Base-by-base conservation (phyloP, 768 basidiomycete genomes). In the Lactarius quietus region DNA sequence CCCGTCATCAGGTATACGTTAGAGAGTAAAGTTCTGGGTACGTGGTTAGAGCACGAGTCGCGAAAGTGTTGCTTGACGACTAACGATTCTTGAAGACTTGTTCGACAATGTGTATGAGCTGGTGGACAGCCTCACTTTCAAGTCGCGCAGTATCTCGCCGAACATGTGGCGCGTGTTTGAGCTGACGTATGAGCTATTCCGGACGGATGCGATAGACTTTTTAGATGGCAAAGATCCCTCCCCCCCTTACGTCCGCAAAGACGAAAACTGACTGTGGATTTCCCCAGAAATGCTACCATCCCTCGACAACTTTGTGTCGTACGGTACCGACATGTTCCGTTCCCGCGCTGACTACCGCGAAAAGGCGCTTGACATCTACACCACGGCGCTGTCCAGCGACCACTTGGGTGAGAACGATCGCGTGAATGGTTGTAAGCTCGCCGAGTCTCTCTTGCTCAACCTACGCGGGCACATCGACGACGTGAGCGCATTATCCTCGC, bases 101-200 rank as follows among this genome's bases (percentile, higher is more conserved):
- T 88, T 92, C 72, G 93, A 94, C 76, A 90, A 92, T 73, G 85
- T 91, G 80, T 94, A 88, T 73, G 92, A 93, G 68, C 77, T 95
- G 59, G 84, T 93, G 57, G 94, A 95, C 71, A 89, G 81, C 67
- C 77, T 95, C 63, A 92, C 92, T 0, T 95, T 92, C 82, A 91
- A 87, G 75, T 81, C 89, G 63, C 84, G 86, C 67, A 74, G 81
- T 61, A 87, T 96, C 71, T 85, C 90, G 43, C 86, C 90, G 0
- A 83, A 81, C 69, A 88, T 95, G 88, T 95, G 93, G 94, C 87
- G 85, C 12, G 81, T 95, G 39, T 92, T 92, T 67, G 92, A 94
- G 76, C 75, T 86, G 68, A 94, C 90, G 0, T 93, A 93, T 76
- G 81, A 82, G 57, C 77, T 91, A 23, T 92, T 95, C 86, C 93